Base-by-base conservation (phyloP, 139 green algal species). In the Nannochloris sp. region DNA sequence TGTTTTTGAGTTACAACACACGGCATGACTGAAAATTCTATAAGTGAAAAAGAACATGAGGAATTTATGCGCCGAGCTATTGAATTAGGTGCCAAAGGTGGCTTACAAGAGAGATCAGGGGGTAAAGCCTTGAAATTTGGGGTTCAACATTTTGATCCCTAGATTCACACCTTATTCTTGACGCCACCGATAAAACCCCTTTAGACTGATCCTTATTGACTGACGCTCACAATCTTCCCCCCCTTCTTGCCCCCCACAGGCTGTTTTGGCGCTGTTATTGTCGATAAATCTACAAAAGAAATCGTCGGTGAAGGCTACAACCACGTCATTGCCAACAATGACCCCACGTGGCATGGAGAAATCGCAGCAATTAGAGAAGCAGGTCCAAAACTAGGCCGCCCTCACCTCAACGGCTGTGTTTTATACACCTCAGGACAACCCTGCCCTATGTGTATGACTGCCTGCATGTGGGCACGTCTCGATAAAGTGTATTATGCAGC, bases 301-400 rank as follows among this genome's bases (percentile, higher is more conserved):
- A 69, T 82, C 8, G 54, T 82, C 34, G 75, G 72, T n/a, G 75
- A 82, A 58, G 75, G 75, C 6, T 70, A 75, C 61, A 82, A 82
- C 55, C 67, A 76, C n/a, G 75, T 82, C 7, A 29, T 82, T 30
- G 60, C 54, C 12, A 29, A 68, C 27, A 73, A 64, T 31, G 75
- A 82, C 19, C 75, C 75, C 25, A 82, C 72, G 15, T 80, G 70
- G 68, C 73, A 60, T 67, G 74, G 44, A 19, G 25, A 32, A 7
- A 6, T 62, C 48, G 8, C 23, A 66, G 54, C 42, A 68, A 48
- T 71, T 57, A 39, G 70, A 24, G 25, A 34, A 19, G 48, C 48
- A 59, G 9, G 48, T 12, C 19, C 31, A 6, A 70, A 62, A 23
- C n/a, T 34, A 37, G 61, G 61, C 4, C 4, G n/a, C 24, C 60